Evolutionary conservation across 1,139 yeast genomes (phyloP).

Genomic region (Saccharomyces hybrid): DNA sequence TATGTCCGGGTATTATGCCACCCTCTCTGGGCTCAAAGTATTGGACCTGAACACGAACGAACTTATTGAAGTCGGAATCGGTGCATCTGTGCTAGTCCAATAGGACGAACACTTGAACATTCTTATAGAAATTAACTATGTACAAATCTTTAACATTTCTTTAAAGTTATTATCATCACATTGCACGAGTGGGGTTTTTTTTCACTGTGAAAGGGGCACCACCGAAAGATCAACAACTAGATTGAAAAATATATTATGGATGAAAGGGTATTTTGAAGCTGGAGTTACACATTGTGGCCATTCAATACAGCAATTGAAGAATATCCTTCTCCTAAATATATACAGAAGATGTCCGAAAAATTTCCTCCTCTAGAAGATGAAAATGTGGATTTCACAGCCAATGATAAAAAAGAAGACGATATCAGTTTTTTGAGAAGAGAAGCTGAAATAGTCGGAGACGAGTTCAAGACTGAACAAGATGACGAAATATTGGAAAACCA

Average conservation of each 20-base stretch:
- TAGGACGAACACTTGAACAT: slow-evolving; percentile 3
- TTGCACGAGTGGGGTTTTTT: slow-evolving; percentile 1
- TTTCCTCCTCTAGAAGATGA: slow-evolving; percentile 72
- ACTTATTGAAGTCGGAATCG: slow-evolving; percentile 26
- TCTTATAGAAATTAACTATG: background rate
- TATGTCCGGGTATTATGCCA: slow-evolving; percentile 27
- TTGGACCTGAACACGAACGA: slow-evolving; percentile 28
- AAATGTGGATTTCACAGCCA: slow-evolving; percentile 32
- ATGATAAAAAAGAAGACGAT: slow-evolving; percentile 28
- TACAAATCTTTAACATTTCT: background rate
- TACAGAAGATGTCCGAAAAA: slow-evolving; percentile 61
- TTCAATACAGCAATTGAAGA: background rate
- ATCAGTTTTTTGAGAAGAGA: slow-evolving; percentile 80
- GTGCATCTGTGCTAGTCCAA: slow-evolving; percentile 23
- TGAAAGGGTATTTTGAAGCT: background rate
- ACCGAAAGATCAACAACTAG: slow-evolving; percentile 1
- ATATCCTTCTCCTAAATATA: background rate
- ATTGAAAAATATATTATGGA: background rate
- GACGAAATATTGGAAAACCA: slow-evolving; percentile 36
- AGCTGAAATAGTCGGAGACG: slow-evolving; percentile 73
- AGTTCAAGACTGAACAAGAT: slow-evolving; percentile 64
- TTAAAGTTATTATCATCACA: slow-evolving; percentile 3
- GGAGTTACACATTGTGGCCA: background rate
- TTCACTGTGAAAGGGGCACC: slow-evolving; percentile 2
- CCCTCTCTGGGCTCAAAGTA: slow-evolving; percentile 27